Conservation (phyloP, 2,329 filamentous ascomycete genomes). For the Aspergillus neoniger region DNA sequence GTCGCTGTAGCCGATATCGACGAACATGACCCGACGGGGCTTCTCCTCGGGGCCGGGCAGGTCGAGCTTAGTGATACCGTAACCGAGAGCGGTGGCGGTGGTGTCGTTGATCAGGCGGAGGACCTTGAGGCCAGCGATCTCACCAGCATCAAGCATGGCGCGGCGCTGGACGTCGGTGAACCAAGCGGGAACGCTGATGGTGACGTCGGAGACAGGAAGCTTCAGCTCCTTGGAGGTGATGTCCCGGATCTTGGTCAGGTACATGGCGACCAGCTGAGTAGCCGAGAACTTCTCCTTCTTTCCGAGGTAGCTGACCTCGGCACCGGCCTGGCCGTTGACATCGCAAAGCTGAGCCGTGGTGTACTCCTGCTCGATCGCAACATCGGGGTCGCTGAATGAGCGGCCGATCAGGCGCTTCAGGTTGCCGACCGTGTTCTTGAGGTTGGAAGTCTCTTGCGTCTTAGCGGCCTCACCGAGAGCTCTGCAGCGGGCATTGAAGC, state of each 20-base stretch:
- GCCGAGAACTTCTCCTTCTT: slow-evolving; percentile 96
- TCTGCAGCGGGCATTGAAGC: slow-evolving; percentile 90
- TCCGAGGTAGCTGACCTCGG: slow-evolving; percentile 87
- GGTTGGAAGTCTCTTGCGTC: slow-evolving; percentile 98
- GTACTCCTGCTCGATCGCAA: slow-evolving; percentile 88
- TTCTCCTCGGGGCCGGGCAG: slow-evolving; percentile 86
- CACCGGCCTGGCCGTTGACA: slow-evolving; percentile 90
- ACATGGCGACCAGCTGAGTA: slow-evolving; percentile 93
- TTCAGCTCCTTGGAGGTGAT: slow-evolving; percentile 85
- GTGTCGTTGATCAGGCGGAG: slow-evolving; percentile 97
- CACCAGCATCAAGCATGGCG: slow-evolving; percentile 83
- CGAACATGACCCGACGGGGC: slow-evolving; percentile 83
- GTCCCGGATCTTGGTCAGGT: slow-evolving; percentile 88
- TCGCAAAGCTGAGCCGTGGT: slow-evolving; percentile 85
- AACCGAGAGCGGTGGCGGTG: slow-evolving; percentile 91
- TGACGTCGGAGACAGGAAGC: slow-evolving; percentile 87
- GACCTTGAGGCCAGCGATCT: slow-evolving; percentile 89
- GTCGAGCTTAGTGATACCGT: slow-evolving; percentile 96
- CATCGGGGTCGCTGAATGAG: slow-evolving; percentile 83
- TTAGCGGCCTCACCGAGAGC: slow-evolving; percentile 95
- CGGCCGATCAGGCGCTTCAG: slow-evolving; percentile 93
- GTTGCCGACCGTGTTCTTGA: slow-evolving; percentile 95
- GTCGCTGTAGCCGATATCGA: slow-evolving; percentile 96
- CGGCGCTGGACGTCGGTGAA: slow-evolving; percentile 94
- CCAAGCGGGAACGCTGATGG: slow-evolving; percentile 93